These are phyloP conservation scores for Clathrus columnatus DNA, from an alignment of 768 basidiomycete genomes.

Conservation along the genomic window DNA sequence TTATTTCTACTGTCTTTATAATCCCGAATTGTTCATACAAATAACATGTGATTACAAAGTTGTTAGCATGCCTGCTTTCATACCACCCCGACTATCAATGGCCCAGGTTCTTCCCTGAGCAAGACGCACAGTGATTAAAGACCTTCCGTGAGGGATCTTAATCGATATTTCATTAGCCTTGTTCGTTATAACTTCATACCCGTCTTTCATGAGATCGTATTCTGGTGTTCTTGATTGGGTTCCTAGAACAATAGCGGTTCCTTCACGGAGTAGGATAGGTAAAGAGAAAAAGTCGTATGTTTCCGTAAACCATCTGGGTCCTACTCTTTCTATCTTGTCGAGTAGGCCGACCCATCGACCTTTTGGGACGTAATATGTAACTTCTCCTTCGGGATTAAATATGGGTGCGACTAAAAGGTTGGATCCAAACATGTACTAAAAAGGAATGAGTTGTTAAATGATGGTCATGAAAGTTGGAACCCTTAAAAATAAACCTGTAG, in stretches of 20 bases:
- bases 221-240: conserved; percentile 9
- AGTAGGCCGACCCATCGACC: conserved; percentile 40
- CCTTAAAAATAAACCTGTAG: conserved; percentile 4
- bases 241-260: conserved; percentile 20
- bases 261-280: conserved; percentile 24
- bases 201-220: not conserved
- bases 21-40: not conserved
- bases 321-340: conserved; percentile 22
- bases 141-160: not conserved
- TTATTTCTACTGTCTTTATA: too few species aligned
- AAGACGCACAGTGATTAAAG: not conserved
- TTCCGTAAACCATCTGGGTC: conserved; percentile 23
- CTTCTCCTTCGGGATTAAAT: conserved; percentile 44
- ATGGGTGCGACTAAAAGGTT: conserved; percentile 56
- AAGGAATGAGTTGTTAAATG: not conserved
- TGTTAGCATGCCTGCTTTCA: not conserved
- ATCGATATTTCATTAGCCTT: not conserved
- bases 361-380: conserved; percentile 48
- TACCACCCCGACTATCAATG: not conserved
- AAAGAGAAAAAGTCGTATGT: conserved; percentile 23
- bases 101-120: not conserved
- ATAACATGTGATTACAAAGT: not conserved
- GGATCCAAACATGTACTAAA: conserved; percentile 51
- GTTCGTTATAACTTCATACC: conserved; percentile 1
- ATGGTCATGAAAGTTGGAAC: not conserved